These are phyloP conservation scores for Escovopsis sp. DNA, from an alignment of 2,329 filamentous ascomycete species.

Conservation along the genomic window DNA sequence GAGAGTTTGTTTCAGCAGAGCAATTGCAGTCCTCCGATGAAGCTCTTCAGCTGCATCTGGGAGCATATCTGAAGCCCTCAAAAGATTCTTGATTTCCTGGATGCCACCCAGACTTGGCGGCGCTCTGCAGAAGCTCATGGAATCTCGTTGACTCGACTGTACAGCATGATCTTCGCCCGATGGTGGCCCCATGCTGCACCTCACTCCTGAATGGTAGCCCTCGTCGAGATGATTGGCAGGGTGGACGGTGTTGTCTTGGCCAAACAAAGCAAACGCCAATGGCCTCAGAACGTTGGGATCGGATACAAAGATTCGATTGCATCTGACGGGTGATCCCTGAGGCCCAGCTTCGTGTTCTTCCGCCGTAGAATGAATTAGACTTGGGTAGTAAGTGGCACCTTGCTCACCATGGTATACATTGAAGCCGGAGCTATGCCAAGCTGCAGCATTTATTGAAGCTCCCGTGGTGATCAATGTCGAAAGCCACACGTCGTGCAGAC, in stretches of 20 bases:
- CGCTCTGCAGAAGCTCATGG: conserved; percentile 18
- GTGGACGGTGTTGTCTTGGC: no score
- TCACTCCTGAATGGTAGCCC: no score
- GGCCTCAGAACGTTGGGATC: no score
- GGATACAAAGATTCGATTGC: no score
- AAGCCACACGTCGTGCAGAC: conserved; percentile 38
- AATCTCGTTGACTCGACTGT: neutral
- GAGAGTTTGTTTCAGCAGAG: conserved; percentile 26
- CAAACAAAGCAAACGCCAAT: no score
- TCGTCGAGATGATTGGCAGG: no score
- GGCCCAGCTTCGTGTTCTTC: no score
- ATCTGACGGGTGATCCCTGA: no score
- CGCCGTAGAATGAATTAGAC: conserved; percentile 17
- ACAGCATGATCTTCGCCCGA: neutral
- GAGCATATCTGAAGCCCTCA: conserved; percentile 25
- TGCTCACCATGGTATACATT: conserved; percentile 42
- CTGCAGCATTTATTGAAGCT: conserved; percentile 20
- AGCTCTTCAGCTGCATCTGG: conserved; percentile 30
- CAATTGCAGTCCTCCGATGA: conserved; percentile 28
- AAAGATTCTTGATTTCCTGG: conserved; percentile 21
- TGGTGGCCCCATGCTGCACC: no score
- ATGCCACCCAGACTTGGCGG: conserved; percentile 16
- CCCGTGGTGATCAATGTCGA: conserved; percentile 28
- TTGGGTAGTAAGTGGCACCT: conserved; percentile 50
- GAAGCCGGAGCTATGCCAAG: conserved; percentile 12